Evolutionary conservation across 768 basidiomycete species (phyloP), one percentile per base, ranked within the genome.

Genomic region (Tylopilus cervinicoccineus): DNA sequence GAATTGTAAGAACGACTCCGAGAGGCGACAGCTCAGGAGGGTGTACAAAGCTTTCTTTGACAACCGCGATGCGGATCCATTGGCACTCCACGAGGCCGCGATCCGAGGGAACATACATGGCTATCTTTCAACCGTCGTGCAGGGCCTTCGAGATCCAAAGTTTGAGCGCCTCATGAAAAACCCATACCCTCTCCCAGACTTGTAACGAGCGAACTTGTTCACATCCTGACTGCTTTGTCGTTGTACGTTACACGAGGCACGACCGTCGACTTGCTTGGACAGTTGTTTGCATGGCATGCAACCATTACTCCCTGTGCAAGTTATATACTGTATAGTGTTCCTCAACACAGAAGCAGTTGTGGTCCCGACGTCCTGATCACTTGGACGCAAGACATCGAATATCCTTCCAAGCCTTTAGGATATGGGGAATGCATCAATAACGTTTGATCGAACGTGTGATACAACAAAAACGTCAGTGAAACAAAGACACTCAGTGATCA

Each of bases 401-500:
- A 28, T 10, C 2, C 12, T 28, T 28, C n/a, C n/a, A 11, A 28
- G 27, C 27, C 27, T 10, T 7, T 28, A 28, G 27, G 12, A 28
- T 28, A 2, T 6, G 9, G 9, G 13, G 31, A 32, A 14, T 16
- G 13, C 3, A 32, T 16, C 14, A 32, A 4, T 16, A 32, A n/a
- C 7, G 16, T 32, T n/a, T n/a, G 16, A 32, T 32, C 16, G 14
- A 7, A 14, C n/a, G 13, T 16, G 9, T 8, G 14, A 19, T 36
- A 36, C 34, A 36, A 19, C 16, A 32, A 32, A 43, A 10, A 28
- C 43, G 34, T 45, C n/a, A 28, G 45, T 14, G 40, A 45, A 36
- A 53, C 10, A 17, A 34, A 34, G 6, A 2, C 33, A 34, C 17
- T 17, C n/a, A 34, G 33, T 17, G 8, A 36, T 68, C 55, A 71